These are phyloP conservation scores for Starmerella asiatica DNA, from an alignment of 805 yeast genomes.

Conservation along the genomic window DNA sequence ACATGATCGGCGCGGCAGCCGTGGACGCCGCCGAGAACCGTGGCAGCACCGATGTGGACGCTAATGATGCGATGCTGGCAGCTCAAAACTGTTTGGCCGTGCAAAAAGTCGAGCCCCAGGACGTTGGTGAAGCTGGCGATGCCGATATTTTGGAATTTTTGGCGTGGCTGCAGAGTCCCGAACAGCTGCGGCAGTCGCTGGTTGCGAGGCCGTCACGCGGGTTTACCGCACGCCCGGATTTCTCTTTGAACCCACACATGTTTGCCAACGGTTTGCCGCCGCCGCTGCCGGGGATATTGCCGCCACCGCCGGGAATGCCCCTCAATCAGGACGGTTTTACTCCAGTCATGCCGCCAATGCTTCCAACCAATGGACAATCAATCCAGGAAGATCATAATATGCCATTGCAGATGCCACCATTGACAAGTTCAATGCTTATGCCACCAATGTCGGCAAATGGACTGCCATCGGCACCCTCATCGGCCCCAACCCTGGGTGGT, in stretches of 20 bases:
- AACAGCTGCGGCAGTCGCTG: constrained; percentile 15
- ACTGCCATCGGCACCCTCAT: background rate
- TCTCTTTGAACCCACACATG: background rate
- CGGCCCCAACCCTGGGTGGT: background rate
- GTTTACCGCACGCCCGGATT: background rate
- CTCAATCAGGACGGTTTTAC: background rate
- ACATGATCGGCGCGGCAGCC: constrained; percentile 40
- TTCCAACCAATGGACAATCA: background rate
- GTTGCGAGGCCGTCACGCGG: constrained; percentile 14
- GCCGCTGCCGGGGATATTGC: background rate
- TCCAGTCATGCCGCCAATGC: too few relatives aligned
- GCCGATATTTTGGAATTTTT: constrained; percentile 40
- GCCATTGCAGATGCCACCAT: background rate
- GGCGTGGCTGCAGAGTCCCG: constrained; percentile 33
- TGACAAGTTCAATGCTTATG: background rate
- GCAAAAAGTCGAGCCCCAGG: constrained; percentile 40
- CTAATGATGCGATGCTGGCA: constrained; percentile 63
- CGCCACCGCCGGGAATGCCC: background rate
- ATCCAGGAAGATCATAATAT: background rate
- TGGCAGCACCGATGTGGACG: constrained; percentile 34
- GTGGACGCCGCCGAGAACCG: constrained; percentile 37
- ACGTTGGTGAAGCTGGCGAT: constrained; percentile 24
- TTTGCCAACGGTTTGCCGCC: background rate
- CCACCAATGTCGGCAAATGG: background rate
- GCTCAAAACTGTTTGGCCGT: constrained; percentile 50